A percentile compares a stretch with the other conserved stretches of the same genome.
phyloP scores from a whole-genome alignment of 1,284 basidiomycete genomes.

The Exsudoporus floridanus region DNA sequence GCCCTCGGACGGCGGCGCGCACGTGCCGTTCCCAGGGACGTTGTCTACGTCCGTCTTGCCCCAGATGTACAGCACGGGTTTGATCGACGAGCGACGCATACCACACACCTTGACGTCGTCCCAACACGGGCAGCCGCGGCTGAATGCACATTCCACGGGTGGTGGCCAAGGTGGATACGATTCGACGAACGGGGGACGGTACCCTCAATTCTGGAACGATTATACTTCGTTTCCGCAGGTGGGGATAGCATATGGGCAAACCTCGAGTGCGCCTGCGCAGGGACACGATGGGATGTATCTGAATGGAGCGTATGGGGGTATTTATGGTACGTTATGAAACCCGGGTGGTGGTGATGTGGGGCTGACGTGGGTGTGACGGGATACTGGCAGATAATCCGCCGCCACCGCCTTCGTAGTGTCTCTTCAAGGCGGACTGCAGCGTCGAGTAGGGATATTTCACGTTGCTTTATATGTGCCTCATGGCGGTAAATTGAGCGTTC shows the following conservation, averaged over 20 bases:
- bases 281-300: constrained; percentile 28
- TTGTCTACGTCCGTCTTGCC: constrained; percentile 65
- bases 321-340: constrained; percentile 28
- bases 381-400: constrained; percentile 15
- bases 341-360: background rate
- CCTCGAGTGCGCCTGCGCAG: constrained; percentile 14
- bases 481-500: background rate
- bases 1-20: constrained; percentile 40
- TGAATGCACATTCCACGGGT: constrained; percentile 11
- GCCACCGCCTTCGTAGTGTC: constrained; percentile 15
- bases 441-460: background rate
- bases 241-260: constrained; percentile 42
- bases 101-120: constrained; percentile 17
- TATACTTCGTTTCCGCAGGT: constrained; percentile 58
- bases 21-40: constrained; percentile 42
- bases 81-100: constrained; percentile 46
- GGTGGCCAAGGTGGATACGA: constrained; percentile 21
- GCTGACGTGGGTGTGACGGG: constrained; percentile 3
- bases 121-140: constrained; percentile 22
- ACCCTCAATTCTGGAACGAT: constrained; percentile 63
- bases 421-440: background rate
- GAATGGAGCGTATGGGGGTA: constrained; percentile 19
- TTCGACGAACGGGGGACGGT: constrained; percentile 33
- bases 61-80: constrained; percentile 68
- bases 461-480: background rate